Conservation (phyloP, 2,329 filamentous ascomycete species). For the Escovopsis sp. region DNA sequence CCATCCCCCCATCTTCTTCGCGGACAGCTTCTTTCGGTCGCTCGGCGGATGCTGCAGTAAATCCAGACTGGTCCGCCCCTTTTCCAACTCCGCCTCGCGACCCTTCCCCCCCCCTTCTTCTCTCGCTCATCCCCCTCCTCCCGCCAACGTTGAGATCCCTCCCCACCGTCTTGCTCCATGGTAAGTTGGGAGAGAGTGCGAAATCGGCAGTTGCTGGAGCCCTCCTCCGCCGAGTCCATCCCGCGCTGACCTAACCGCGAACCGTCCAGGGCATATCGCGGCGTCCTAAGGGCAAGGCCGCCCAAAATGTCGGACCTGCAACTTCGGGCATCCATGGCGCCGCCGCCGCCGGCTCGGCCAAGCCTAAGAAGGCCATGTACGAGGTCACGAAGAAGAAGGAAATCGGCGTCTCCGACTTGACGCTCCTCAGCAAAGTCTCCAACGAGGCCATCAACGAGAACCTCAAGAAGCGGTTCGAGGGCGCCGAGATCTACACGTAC, state of each 20-base stretch:
- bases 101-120: neutral
- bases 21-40: conserved; percentile 8
- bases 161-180: conserved; percentile 14
- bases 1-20: no score
- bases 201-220: neutral
- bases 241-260: conserved; percentile 1
- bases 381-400: conserved; percentile 98
- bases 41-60: conserved; percentile 5
- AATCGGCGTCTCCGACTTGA: conserved; percentile 94
- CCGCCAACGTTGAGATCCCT: conserved; percentile 4
- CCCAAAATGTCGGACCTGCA: conserved; percentile 24
- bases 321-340: conserved; percentile 20
- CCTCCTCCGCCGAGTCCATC: neutral
- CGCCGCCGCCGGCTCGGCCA: conserved; percentile 30
- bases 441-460: conserved; percentile 99
- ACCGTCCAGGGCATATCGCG: conserved; percentile 22
- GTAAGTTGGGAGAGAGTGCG: conserved; percentile 13
- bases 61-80: neutral
- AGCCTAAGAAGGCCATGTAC: conserved; percentile 90
- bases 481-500: conserved; percentile 97
- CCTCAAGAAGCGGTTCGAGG: conserved; percentile 93
- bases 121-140: neutral
- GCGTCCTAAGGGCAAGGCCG: conserved; percentile 26
- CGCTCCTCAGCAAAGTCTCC: conserved; percentile 93
- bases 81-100: neutral